Base-by-base conservation (phyloP, 2,329 filamentous ascomycete species). In the Fusarium marasasianum region DNA sequence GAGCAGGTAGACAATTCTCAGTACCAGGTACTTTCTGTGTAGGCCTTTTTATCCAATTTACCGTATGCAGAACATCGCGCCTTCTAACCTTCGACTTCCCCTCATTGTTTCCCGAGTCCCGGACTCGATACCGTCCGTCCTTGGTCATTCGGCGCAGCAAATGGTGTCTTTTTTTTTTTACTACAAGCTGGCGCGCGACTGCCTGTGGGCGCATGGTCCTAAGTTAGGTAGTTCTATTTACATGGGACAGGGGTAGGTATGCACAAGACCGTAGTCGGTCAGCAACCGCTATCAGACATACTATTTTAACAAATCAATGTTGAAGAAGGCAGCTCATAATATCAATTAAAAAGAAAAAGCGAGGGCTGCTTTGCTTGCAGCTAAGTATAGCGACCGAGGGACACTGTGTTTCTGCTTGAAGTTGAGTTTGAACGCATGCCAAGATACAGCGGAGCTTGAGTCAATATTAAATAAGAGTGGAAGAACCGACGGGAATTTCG, bases 191-290 rank as follows among this genome's bases (percentile, higher is more conserved):
- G 55, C 54, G 54, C 44, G 57, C 44, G 57, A 61, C 47, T 66
- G 59, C 51, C 38, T 57, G 20, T 54, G 43, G 57, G 61, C 54
- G 65, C 69, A 71, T 63, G 67, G 67, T 48, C 57, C 45, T 54
- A 48, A 47, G 58, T 35, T 48, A 47, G 17, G 29, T 51, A 64
- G 69, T 50, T 70, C 56, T 65, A 43, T 57, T 57, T 66, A 45
- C 45, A 55, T 41, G 41, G 47, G 61, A 51, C 69, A 58, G 38
- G 56, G 63, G 56, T 45, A 63, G 29, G 51, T n/a, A 37, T 45
- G 45, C 43, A 38, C 50, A 62, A 62, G 33, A 53, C 17, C 40
- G 33, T 35, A 60, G 66, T 41, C 38, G 55, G 41, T 51, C 54
- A 69, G 50, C 47, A 71, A 24, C 45, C 15, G 38, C 40, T 22